phyloP scores from a whole-genome alignment of 352 stramenopile genomes.

The Albugo laibachii region DNA sequence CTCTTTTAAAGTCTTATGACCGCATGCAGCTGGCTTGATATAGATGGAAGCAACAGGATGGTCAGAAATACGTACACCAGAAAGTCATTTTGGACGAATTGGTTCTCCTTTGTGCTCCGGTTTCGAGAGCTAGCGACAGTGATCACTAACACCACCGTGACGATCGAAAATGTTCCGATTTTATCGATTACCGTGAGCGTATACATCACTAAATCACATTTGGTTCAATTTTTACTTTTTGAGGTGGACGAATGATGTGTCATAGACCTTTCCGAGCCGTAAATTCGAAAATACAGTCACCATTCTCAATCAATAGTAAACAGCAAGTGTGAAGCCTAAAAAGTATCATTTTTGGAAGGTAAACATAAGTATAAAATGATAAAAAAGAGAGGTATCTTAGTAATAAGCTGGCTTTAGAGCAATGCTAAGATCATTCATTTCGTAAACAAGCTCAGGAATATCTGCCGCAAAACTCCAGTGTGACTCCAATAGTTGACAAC shows the following conservation, averaged over 20 bases:
- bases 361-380: no score
- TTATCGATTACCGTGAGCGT: conserved; percentile 44
- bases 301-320: no score
- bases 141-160: conserved; percentile 62
- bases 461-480: no score
- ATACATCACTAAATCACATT: conserved; percentile 8
- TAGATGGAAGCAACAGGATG: conserved; percentile 34
- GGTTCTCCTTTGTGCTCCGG: conserved; percentile 59
- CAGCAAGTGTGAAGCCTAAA: no score
- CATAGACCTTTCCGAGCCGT: conserved; percentile 68
- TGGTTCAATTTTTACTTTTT: background rate
- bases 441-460: no score
- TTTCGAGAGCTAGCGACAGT: conserved; percentile 52
- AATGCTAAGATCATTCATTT: no score
- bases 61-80: conserved; percentile 62
- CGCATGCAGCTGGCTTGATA: conserved; percentile 56
- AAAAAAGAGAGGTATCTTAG: no score
- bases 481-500: no score
- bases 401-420: no score
- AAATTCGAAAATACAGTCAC: conserved; percentile 76
- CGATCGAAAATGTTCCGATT: conserved; percentile 51
- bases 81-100: conserved; percentile 62
- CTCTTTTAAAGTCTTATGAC: conserved; percentile 34
- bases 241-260: background rate
- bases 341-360: no score